Percentiles rank a stretch among this genome's conserved stretches.
These are phyloP conservation scores for Hibiscus syriacus DNA, from an alignment of 345 rosid species.

Conservation along the genomic window DNA sequence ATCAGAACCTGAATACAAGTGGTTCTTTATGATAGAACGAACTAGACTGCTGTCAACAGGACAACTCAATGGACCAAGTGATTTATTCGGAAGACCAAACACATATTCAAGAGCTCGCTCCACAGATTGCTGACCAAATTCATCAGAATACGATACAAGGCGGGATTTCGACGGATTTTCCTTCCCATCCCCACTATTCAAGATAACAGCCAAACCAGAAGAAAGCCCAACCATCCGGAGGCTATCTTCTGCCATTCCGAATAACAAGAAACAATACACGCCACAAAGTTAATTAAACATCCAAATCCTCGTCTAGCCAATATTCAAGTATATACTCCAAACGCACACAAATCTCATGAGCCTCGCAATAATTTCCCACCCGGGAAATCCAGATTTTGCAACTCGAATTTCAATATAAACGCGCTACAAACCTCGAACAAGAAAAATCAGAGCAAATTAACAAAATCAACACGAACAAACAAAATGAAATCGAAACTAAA, in stretches of 20 bases:
- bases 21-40: slow-evolving; percentile 43
- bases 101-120: slow-evolving; percentile 76
- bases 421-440: neutral
- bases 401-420: slow-evolving; percentile 14
- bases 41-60: slow-evolving; percentile 41
- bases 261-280: slow-evolving; percentile 11
- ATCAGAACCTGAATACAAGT: slow-evolving; percentile 22
- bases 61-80: slow-evolving; percentile 40
- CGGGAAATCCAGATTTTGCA: slow-evolving; percentile 10
- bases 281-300: neutral
- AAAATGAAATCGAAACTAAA: neutral
- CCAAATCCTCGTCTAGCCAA: slow-evolving; percentile 11
- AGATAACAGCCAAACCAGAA: slow-evolving; percentile 85
- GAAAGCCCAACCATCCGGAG: slow-evolving; percentile 56
- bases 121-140: slow-evolving; percentile 58
- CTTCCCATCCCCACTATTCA: slow-evolving; percentile 53
- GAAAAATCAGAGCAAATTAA: neutral
- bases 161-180: slow-evolving; percentile 43
- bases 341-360: neutral
- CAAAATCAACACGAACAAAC: neutral
- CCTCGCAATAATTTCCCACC: slow-evolving; percentile 5
- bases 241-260: slow-evolving; percentile 75
- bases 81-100: slow-evolving; percentile 58
- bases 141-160: slow-evolving; percentile 69
- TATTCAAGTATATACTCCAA: slow-evolving; percentile 1